Base-by-base conservation (phyloP, 2,329 filamentous ascomycete genomes). In the Mycosphaerella sp. region DNA sequence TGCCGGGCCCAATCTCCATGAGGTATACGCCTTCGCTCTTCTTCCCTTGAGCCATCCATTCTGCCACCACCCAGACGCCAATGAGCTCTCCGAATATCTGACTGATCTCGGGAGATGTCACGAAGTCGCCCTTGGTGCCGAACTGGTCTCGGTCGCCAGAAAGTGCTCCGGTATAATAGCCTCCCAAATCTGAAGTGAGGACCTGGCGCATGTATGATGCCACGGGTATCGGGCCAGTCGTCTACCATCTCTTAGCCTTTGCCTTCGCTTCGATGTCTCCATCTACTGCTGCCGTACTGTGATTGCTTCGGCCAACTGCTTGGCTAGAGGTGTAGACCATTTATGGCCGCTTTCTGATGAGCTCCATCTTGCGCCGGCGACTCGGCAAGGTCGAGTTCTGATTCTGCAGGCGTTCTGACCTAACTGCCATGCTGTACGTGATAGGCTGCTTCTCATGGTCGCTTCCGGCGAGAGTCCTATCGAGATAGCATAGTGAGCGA, bases 151-250 rank as follows among this genome's bases (percentile, higher is more conserved):
- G 81, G 17, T 80, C 84, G 56, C 82, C 73, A 51, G 79, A 78
- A 42, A 85, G 79, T 6, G 62, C 56, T 23, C 83, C 81, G 0
- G 90, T 97, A 73, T 98, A 98, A 75, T 98, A 98, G 51, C 93
- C 93, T 55, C 89, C 90, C 39, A 89, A 74, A 57, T 93, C 88
- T 9, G 88, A 87, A 0, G 93, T 98, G 59, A 98, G 81, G 70
- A 92, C 96, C 85, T 97, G 95, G 69, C 93, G 91, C 93, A 98
- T 98, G 71, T 91, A 98, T 49, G 89, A 86, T 4, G 93, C 91
- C 57, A 98, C 81, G 0, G 93, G 89, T 29, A 97, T 84, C 3
- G 93, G 92, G 0, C 93, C 93, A 9, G 93, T 97, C 40, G 86
- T 82, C 83, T 87, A 62, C 12, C 41, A 53, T 11, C 9, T 48